These are phyloP conservation scores for Phytophthora citrophthora DNA, from an alignment of 352 stramenopile genomes.

Conservation along the genomic window DNA sequence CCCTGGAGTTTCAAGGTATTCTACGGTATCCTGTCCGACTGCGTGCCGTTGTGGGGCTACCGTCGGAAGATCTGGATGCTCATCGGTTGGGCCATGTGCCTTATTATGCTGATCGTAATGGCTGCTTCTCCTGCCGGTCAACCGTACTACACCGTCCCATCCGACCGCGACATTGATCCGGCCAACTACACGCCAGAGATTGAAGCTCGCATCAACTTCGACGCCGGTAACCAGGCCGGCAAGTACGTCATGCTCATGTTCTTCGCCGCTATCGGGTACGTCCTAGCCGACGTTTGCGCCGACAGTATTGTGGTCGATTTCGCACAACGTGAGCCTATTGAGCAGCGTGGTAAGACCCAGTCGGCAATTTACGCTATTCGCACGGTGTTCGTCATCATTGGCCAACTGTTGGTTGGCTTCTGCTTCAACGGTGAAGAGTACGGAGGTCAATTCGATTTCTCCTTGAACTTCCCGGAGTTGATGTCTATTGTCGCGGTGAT, in stretches of 20 bases:
- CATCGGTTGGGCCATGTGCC: conserved; percentile 54
- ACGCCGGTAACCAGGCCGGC: conserved; percentile 24
- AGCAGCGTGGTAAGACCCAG: conserved; percentile 41
- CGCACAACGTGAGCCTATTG: conserved; percentile 39
- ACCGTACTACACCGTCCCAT: conserved; percentile 42
- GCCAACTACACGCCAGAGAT: conserved; percentile 26
- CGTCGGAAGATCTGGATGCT: conserved; percentile 33
- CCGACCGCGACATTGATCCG: conserved; percentile 19
- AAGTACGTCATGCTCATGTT: conserved; percentile 55
- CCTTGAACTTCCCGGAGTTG: conserved; percentile 40
- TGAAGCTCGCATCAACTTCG: conserved; percentile 26
- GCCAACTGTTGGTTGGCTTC: conserved; percentile 42
- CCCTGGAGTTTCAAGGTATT: conserved; percentile 69
- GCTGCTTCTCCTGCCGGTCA: conserved; percentile 21
- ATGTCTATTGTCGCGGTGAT: conserved; percentile 40
- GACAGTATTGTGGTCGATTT: conserved; percentile 53
- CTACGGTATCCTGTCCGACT: conserved; percentile 54
- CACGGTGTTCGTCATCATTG: conserved; percentile 37
- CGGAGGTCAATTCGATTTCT: conserved; percentile 53
- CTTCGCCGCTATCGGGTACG: conserved; percentile 59
- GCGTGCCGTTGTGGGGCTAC: conserved; percentile 58
- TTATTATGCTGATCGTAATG: conserved; percentile 42
- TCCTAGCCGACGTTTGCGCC: conserved; percentile 59
- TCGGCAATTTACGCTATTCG: conserved; percentile 44
- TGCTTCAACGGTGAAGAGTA: conserved; percentile 53